These are phyloP conservation scores for Lentinula guzmanii DNA, from an alignment of 768 basidiomycete genomes.

Conservation along the genomic window DNA sequence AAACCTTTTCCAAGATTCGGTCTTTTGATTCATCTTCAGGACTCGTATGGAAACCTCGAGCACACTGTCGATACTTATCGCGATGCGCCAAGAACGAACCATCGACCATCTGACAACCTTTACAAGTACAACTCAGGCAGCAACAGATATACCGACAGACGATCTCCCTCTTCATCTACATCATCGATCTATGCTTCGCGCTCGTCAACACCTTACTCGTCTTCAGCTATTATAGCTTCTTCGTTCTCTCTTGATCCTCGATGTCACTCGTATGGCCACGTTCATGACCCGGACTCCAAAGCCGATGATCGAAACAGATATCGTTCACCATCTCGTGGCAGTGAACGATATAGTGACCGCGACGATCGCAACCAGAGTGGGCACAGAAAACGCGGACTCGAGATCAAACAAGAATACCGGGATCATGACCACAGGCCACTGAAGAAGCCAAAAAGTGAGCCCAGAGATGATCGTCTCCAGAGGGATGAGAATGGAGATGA, in stretches of 20 bases:
- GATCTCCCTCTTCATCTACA: background rate
- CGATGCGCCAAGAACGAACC: background rate
- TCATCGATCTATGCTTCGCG: background rate
- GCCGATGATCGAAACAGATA: background rate
- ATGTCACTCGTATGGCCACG: background rate
- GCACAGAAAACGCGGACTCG: background rate
- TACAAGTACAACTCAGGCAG: background rate
- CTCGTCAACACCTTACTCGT: background rate
- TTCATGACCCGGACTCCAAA: background rate
- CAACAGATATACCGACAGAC: background rate
- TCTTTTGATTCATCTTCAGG: background rate
- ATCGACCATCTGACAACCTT: background rate
- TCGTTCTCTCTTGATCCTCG: background rate
- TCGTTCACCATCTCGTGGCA: background rate
- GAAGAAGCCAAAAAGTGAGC: background rate
- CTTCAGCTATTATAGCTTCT: background rate
- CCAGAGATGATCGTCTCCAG: background rate
- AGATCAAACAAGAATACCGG: background rate
- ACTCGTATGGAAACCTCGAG: background rate
- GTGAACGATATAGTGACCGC: background rate
- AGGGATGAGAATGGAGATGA: background rate
- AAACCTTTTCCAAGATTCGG: background rate
- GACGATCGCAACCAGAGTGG: background rate
- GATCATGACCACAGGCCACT: background rate
- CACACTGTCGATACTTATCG: background rate